phyloP scores from a whole-genome alignment of 106 monocot species.

The Ottelia alismoides region DNA sequence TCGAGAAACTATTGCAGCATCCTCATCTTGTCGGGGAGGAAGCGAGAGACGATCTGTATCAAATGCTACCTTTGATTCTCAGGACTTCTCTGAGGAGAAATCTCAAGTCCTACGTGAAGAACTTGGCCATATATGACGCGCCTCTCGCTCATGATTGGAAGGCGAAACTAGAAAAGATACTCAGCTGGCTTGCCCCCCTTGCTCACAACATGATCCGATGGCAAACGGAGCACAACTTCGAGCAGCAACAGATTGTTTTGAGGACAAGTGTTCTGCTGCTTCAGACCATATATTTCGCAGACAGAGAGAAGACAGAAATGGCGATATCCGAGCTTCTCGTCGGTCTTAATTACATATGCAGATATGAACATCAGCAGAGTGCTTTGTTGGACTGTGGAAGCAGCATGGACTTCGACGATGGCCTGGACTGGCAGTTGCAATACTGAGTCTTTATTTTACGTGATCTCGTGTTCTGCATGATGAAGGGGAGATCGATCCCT shows the following conservation, averaged over 20 bases:
- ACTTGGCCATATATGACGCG: constrained; percentile 77
- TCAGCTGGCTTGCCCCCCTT: constrained; percentile 85
- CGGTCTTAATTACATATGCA: constrained; percentile 87
- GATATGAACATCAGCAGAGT: constrained; percentile 93
- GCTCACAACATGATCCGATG: constrained; percentile 92
- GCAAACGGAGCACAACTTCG: constrained; percentile 87
- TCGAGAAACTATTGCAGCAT: constrained; percentile 78
- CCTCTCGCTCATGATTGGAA: constrained; percentile 88
- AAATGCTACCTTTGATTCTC: constrained; percentile 74
- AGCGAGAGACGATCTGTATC: constrained; percentile 81
- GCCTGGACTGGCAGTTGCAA: constrained; percentile 55
- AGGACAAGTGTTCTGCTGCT: constrained; percentile 50
- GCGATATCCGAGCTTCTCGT: constrained; percentile 81
- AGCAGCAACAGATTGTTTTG: constrained; percentile 72
- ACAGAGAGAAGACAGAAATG: constrained; percentile 68
- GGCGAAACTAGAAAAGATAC: constrained; percentile 39
- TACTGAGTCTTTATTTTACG: constrained; percentile 21
- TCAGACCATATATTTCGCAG: constrained; percentile 86
- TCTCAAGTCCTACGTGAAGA: constrained; percentile 58
- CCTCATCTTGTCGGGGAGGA: constrained; percentile 89
- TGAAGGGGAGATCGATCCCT: neutral
- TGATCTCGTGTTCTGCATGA: neutral
- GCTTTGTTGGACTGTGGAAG: constrained; percentile 75
- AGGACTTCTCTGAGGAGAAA: constrained; percentile 37
- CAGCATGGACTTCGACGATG: constrained; percentile 77